Base-by-base conservation (phyloP, 148 eudicot genomes). In the Talinum fruticosum region DNA sequence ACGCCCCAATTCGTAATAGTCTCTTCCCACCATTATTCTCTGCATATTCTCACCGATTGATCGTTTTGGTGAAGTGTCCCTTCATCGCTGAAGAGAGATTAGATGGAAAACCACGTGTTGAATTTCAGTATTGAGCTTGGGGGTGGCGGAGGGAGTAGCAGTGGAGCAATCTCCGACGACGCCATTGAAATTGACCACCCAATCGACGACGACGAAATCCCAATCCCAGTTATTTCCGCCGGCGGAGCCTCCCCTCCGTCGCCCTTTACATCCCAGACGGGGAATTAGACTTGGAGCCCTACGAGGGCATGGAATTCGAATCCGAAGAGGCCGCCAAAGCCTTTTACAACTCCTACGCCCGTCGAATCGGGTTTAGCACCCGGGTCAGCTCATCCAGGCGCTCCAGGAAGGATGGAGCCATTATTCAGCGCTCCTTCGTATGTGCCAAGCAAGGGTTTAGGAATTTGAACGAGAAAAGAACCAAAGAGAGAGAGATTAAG, bases 381-480 rank as follows among this genome's bases (percentile, higher is more conserved):
- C 84, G 90, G 8, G 89, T 88, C 36, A 86, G 87, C 83, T 86
- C 87, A 10, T 84, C 88, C 5, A 57, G 88, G 2, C 80, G 90
- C 10, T 86, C 87, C 6, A 61, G 87, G 36, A 74, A 77, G 10
- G 87, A 86, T 38, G 90, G 90, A 36, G 87, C 87, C 24, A 88
- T 88, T 26, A 88, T 86, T 4, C 87, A 86, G 51, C 84, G 90
- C 26, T 82, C 90, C 0, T 88, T 88, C 28, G 90, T 88, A 1
- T 88, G 90, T 24, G 88, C 90, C 15, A 88, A 86, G 61, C 89
- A 88, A 75, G 90, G 90, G 62, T 88, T 86, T 65, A 78, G 90
- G 28, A 79, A 82, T 30, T 69, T 80, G 21, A 84, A 82, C 32
- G 90, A 84, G 76, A 88, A 82, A 69, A 78, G 83, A 26, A 82